phyloP scores from a whole-genome alignment of 768 basidiomycete genomes.

The Fistulinella prunicolor region DNA sequence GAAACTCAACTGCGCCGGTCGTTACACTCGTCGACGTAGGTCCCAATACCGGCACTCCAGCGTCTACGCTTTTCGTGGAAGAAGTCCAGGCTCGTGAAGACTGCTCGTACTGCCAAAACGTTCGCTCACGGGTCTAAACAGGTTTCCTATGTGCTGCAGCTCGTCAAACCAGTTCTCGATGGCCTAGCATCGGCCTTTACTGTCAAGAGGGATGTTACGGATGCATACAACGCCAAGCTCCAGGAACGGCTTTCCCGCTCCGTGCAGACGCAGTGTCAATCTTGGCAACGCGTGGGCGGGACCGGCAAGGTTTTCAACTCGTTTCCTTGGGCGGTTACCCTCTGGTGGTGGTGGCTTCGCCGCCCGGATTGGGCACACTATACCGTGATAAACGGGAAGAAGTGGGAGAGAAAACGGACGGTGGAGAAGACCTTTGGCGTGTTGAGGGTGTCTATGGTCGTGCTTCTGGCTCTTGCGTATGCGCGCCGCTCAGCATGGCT shows the following conservation, averaged over 20 bases:
- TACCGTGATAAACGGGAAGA: constrained; percentile 36
- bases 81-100: constrained; percentile 26
- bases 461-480: constrained; percentile 7
- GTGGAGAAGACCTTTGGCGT: neutral
- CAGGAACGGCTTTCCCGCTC: constrained; percentile 17
- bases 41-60: constrained; percentile 27
- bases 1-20: neutral
- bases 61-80: constrained; percentile 27
- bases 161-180: constrained; percentile 29
- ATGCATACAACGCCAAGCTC: constrained; percentile 26
- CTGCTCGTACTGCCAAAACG: neutral
- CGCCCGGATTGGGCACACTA: constrained; percentile 36
- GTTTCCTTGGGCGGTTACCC: constrained; percentile 37
- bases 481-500: constrained; percentile 5
- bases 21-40: constrained; percentile 9
- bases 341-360: constrained; percentile 38
- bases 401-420: constrained; percentile 27
- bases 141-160: constrained; percentile 29
- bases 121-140: constrained; percentile 3
- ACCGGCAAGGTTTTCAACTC: constrained; percentile 37
- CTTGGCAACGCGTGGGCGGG: constrained; percentile 40
- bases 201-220: constrained; percentile 21
- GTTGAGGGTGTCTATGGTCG: constrained; percentile 3
- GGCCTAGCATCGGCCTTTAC: constrained; percentile 22
- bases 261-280: constrained; percentile 32